Base-by-base conservation (phyloP, 2,329 filamentous ascomycete species). In the Trichoderma aggressivum region DNA sequence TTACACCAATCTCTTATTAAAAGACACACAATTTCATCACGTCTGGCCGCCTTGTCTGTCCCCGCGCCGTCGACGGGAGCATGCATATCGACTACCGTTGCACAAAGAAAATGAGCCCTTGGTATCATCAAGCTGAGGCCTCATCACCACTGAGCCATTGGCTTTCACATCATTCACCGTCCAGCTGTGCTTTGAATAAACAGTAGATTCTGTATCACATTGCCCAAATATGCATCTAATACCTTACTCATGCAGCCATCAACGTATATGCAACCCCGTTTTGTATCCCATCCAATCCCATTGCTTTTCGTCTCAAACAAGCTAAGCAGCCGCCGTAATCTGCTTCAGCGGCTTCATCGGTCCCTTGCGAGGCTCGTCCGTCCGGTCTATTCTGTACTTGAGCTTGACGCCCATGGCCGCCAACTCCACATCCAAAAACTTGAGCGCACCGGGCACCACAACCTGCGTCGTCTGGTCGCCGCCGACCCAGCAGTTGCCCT, bases 371-470 rank as follows among this genome's bases (percentile, higher is more conserved):
- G 86, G 84, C 75, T 85, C 87, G 75, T 98, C 92, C 80, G 91
- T 91, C 80, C 82, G 83, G 75, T 86, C 85, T 55, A 89, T 81
- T 70, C 84, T 83, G 76, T 97, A 98, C 86, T 94, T 97, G 83
- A 99, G 89, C 83, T 94, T 92, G 68, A 99, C 91, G 67, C 96
- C 96, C 96, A 99, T 99, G 70, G 94, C 94, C 43, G 94, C 93
- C 76, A 99, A 84, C 82, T 99, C 96, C 24, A 97, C 94, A 82
- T 99, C 96, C 75, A 99, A 83, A 84, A 92, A 98, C 82, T 93
- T 94, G 80, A 99, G 84, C 69, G 97, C 96, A 74, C 94, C 95
- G 0, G 96, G 96, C 18, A 99, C 93, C 68, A 94, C 94, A 43
- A 99, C 94, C 74, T 96, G 86, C 4, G 94, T 96, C 4, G 96